A percentile compares a stretch with the other conserved stretches of the same genome.
Conservation (phyloP, 164 flowering plant species). For the Taxillus chinensis region DNA sequence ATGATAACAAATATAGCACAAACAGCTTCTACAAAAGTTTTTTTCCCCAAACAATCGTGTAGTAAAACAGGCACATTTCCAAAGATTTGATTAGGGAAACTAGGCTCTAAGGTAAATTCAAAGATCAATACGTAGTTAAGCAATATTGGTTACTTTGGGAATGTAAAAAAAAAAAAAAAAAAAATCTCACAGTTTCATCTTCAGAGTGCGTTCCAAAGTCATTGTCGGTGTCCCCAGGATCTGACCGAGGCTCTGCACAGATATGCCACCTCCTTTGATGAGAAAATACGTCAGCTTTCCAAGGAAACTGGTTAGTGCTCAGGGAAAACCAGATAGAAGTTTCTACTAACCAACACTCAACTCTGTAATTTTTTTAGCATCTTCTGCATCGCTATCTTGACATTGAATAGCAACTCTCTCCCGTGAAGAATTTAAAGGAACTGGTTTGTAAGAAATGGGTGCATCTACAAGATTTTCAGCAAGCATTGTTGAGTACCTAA, state of each 20-base stretch:
- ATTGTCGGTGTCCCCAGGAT: constrained; percentile 42
- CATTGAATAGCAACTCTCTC: constrained; percentile 17
- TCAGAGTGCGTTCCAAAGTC: constrained; percentile 54
- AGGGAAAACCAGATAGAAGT: constrained; percentile 2
- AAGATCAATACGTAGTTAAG: too few relatives aligned
- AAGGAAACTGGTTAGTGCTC: not conserved
- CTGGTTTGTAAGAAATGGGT: constrained; percentile 22
- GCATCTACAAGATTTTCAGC: constrained; percentile 86
- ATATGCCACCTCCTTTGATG: not conserved
- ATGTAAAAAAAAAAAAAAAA: constrained; percentile 1
- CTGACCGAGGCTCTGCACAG: constrained; percentile 33
- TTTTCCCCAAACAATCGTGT: too few relatives aligned
- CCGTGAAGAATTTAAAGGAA: constrained; percentile 14
- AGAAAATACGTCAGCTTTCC: constrained; percentile 1
- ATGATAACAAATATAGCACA: too few relatives aligned
- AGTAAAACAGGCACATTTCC: too few relatives aligned
- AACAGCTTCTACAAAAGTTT: too few relatives aligned
- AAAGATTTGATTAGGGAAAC: too few relatives aligned
- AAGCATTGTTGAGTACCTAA: constrained; percentile 97
- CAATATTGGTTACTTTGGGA: too few relatives aligned
- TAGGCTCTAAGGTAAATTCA: too few relatives aligned
- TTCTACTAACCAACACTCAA: constrained; percentile 19
- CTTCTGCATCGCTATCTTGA: constrained; percentile 18
- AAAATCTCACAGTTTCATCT: constrained; percentile 56
- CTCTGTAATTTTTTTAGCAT: constrained; percentile 11